Conservation (phyloP, 164 flowering plant genomes). For the Vitis cinerea region DNA sequence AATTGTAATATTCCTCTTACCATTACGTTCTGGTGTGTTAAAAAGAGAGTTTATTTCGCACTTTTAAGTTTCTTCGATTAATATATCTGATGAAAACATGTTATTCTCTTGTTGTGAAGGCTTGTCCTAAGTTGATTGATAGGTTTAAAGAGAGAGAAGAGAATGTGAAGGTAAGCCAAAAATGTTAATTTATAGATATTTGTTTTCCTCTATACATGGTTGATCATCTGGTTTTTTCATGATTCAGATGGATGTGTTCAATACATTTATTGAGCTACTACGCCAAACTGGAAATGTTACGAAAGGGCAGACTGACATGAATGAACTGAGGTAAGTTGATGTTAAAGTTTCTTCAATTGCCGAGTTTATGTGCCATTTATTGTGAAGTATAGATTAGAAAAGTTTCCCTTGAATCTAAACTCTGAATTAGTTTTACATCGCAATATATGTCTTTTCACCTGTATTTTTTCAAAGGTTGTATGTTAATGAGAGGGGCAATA, state of each 20-base stretch:
- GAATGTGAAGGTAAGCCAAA: conserved; percentile 78
- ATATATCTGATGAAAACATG: not conserved
- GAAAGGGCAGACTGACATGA: conserved; percentile 71
- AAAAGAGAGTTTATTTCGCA: not conserved
- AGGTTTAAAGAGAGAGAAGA: conserved; percentile 99
- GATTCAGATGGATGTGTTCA: conserved; percentile 95
- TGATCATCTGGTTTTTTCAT: conserved; percentile 23
- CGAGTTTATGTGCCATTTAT: not conserved
- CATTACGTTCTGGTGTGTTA: not conserved
- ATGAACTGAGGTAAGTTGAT: conserved; percentile 70
- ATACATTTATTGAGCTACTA: conserved; percentile 85
- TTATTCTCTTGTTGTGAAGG: conserved; percentile 44
- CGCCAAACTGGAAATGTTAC: conserved; percentile 98
- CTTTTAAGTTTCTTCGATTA: not conserved
- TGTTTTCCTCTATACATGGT: not conserved
- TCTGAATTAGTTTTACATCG: not conserved
- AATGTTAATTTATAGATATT: not conserved
- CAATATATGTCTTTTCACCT: not conserved
- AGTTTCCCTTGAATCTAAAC: not conserved
- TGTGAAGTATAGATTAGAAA: not conserved
- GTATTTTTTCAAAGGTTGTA: too few species aligned
- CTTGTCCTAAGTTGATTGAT: conserved; percentile 97
- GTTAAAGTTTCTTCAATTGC: not conserved
- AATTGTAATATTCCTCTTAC: not conserved
- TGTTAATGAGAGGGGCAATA: too few species aligned